Evolutionary conservation across 2,329 filamentous ascomycete species (phyloP).

Genomic region (Calonectria pseudoreteaudii): DNA sequence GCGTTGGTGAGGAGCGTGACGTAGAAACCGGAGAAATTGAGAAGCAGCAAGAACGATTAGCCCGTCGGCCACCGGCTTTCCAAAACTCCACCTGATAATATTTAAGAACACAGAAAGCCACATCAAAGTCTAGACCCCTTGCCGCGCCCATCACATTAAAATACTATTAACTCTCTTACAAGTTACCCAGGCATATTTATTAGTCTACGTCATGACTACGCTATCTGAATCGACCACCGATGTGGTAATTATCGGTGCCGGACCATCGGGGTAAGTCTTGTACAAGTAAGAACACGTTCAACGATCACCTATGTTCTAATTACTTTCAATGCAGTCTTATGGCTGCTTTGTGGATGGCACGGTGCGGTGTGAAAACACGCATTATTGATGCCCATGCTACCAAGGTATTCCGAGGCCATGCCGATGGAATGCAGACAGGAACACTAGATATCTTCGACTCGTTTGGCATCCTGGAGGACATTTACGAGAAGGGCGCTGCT

Average conservation of each 20-base stretch:
- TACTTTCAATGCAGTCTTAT: not conserved
- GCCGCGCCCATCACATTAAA: not conserved
- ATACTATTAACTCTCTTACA: not conserved
- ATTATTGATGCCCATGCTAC: not conserved
- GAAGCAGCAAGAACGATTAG: too few relatives aligned
- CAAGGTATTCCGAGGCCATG: not conserved
- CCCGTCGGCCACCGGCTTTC: too few relatives aligned
- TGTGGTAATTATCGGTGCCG: not conserved
- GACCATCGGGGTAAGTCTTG: not conserved
- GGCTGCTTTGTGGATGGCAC: not conserved
- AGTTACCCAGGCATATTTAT: too few relatives aligned
- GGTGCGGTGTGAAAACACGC: not conserved
- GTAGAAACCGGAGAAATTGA: too few relatives aligned
- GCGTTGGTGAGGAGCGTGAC: too few relatives aligned
- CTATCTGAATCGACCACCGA: not conserved
- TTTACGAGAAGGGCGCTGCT: not conserved
- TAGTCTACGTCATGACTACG: not conserved
- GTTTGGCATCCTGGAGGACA: not conserved
- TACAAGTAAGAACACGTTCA: not conserved
- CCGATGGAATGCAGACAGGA: not conserved
- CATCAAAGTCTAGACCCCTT: not conserved
- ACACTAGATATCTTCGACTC: not conserved
- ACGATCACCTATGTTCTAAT: not conserved
- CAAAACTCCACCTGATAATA: too few relatives aligned
- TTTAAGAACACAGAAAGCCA: not conserved